Base-by-base conservation (phyloP, 1,284 basidiomycete species). In the Veloporphyrellus conicus region DNA sequence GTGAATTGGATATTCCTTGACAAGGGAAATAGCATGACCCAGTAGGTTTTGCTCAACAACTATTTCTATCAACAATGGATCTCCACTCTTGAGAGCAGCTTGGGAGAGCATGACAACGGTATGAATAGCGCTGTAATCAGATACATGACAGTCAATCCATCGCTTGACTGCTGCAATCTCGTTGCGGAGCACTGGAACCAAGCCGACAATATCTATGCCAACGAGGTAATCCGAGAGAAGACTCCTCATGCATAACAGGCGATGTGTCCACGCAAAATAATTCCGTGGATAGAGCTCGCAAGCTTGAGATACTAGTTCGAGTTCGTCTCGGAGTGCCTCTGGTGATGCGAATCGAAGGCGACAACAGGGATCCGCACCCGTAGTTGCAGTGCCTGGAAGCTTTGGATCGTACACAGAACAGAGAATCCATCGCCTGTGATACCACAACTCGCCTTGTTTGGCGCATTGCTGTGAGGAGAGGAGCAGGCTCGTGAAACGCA, bases 181-280 rank as follows among this genome's bases (percentile, higher is more conserved):
- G 4, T 64, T 59, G 18, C 49, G 25, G 15, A 81, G 58, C 22
- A 75, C 52, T 16, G 51, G 38, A 38, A 64, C 35, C 54, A 69
- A 70, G 34, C 54, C 56, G 28, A 54, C 1, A 43, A 42, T 44
- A 36, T 42, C 50, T 7, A 12, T 32, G 1, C 47, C 53, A 14
- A 42, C 5, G 34, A 48, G 49, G 27, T 54, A 46, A 37, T 43
- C 39, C 18, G 28, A 43, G 28, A 55, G 36, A 50, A 48, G 41
- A 43, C 48, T 52, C 23, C 18, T 68, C 41, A 76, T 59, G 48
- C 80, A 70, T 34, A 72, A 71, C 43, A 69, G 68, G 55, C 80
- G 76, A 56, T 85, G 78, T 4, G 67, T 61, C 83, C 83, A 85
- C 10, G 79, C 81, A 58, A 81, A 76, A 57, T 85, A 86, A 56